phyloP scores from a whole-genome alignment of 495 filamentous ascomycete species.

The Lepidopterella palustris region DNA sequence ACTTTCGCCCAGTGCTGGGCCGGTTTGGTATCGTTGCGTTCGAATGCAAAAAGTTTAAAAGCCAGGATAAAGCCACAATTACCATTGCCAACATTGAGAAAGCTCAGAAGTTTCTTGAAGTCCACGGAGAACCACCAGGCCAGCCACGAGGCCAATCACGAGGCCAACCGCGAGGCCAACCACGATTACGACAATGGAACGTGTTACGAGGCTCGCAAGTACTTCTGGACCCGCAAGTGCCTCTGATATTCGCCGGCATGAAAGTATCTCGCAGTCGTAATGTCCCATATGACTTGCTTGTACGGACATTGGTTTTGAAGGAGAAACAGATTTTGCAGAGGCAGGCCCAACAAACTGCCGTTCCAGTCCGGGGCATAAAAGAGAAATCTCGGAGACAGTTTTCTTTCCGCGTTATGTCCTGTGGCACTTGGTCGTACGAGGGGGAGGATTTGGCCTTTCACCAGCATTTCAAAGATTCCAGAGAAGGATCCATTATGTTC shows the following conservation, averaged over 20 bases:
- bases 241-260: background rate
- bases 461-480: constrained; percentile 8
- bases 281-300: background rate
- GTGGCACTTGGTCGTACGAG: constrained; percentile 24
- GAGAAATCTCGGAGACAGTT: constrained; percentile 4
- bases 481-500: constrained; percentile 19
- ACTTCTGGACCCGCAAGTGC: too few species aligned
- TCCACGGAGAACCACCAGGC: constrained; percentile 9
- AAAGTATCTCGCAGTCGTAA: background rate
- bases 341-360: background rate
- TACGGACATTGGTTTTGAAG: background rate
- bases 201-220: too few species aligned
- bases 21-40: constrained; percentile 11
- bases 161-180: too few species aligned
- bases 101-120: constrained; percentile 16
- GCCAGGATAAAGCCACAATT: constrained; percentile 19
- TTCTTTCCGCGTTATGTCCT: constrained; percentile 6
- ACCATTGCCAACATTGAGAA: constrained; percentile 16
- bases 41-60: constrained; percentile 16
- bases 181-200: too few species aligned
- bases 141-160: too few species aligned
- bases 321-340: background rate
- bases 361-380: background rate
- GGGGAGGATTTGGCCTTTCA: constrained; percentile 11
- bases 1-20: constrained; percentile 12